Evolutionary conservation across 257 asterid genomes (phyloP), one percentile per base, ranked within the genome.

Genomic region (Voacanga thouarsii): DNA sequence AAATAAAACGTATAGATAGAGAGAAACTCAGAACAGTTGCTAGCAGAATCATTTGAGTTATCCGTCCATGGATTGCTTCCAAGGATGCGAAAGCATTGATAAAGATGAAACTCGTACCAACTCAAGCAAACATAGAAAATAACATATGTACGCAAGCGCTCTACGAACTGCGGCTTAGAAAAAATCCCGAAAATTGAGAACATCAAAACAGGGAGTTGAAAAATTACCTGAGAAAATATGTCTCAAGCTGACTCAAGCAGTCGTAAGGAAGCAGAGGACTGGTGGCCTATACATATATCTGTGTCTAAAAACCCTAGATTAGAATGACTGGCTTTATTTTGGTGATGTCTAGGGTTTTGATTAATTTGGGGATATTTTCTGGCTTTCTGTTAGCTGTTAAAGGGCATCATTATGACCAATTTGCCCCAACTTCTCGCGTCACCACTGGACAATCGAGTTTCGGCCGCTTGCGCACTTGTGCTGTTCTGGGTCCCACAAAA

Each of bases 341-440:
- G 73, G 37, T 30, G 51, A n/a, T 28, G 55, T 47, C 67, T 79
- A 79, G 78, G 82, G 82, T 72, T 79, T 79, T 49, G 68, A 60
- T 24, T 68, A 21, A 15, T 72, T 71, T 71, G 71, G 81, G 75
- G 66, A 59, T 75, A 43, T 60, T 41, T 19, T 9, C 11, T 6
- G 26, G n/a, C 30, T 70, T 70, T 70, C n/a, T 53, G 71, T 45
- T 77, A n/a, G 43, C 44, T 44, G 33, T 70, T 33, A 16, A 19
- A 4, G 15, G 19, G 10, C 64, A 23, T 33, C 2, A 33, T 15
- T 71, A 60, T 61, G 74, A 79, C 74, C 33, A 12, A 49, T 72
- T 72, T 79, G 59, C 74, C 81, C 77, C 37, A n/a, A 43, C 55
- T 5, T 7, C 77, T 53, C 37, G 30, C 45, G 11, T 39, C 76